Conservation (phyloP, 2,329 filamentous ascomycete species). For the Claviceps digitariae region DNA sequence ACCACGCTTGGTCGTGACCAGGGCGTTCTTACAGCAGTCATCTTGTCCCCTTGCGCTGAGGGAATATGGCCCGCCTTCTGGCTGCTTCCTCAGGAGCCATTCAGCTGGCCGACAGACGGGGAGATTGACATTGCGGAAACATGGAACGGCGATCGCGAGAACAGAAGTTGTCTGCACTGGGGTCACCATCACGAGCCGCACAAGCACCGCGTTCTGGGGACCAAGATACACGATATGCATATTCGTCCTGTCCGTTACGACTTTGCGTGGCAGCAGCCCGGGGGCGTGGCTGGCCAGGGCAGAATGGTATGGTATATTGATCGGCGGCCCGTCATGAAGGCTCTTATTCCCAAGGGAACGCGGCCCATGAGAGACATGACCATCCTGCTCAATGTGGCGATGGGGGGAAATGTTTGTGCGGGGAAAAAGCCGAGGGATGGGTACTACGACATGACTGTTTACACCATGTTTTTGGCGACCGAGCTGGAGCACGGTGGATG, state of each 20-base stretch:
- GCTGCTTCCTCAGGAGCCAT: conserved; percentile 44
- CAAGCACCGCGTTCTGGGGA: conserved; percentile 43
- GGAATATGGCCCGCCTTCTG: conserved; percentile 51
- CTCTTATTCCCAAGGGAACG: conserved; percentile 35
- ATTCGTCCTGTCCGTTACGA: conserved; percentile 35
- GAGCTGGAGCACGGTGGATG: conserved; percentile 39
- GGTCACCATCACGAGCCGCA: conserved; percentile 39
- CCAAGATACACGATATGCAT: conserved; percentile 34
- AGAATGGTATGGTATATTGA: conserved; percentile 47
- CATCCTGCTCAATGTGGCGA: conserved; percentile 46
- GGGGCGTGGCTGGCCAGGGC: conserved; percentile 28
- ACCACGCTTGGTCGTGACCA: conserved; percentile 35
- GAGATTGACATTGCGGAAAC: conserved; percentile 48
- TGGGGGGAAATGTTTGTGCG: conserved; percentile 45
- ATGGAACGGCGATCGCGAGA: conserved; percentile 44
- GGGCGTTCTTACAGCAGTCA: conserved; percentile 37
- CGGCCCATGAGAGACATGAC: conserved; percentile 41
- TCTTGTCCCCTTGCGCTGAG: conserved; percentile 37
- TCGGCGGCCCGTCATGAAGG: conserved; percentile 43
- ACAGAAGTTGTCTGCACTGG: conserved; percentile 47
- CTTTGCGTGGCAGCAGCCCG: conserved; percentile 40
- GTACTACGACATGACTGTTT: conserved; percentile 41
- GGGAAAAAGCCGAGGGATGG: conserved; percentile 38
- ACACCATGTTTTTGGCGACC: conserved; percentile 36
- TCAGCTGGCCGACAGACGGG: conserved; percentile 44